Evolutionary conservation across 768 basidiomycete species (phyloP).

Genomic region (Mycena vitilis): DNA sequence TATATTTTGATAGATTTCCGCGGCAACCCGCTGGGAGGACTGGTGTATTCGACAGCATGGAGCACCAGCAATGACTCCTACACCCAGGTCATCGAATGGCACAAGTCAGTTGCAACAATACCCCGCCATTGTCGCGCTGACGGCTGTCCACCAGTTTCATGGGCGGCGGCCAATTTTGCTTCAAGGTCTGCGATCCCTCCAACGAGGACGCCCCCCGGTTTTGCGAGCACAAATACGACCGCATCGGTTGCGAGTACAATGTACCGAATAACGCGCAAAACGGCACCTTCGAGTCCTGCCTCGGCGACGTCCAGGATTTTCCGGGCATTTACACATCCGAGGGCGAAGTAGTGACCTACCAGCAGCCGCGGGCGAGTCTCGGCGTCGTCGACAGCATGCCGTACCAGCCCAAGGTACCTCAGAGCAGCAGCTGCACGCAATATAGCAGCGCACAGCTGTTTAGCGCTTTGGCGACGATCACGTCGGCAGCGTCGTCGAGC

Average conservation of each 20-base stretch:
- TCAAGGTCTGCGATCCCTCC: slow-evolving; percentile 77
- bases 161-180: slow-evolving; percentile 72
- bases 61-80: slow-evolving; percentile 53
- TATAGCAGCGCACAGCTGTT: slow-evolving; percentile 47
- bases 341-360: slow-evolving; percentile 51
- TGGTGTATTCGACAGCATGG: slow-evolving; percentile 72
- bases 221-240: slow-evolving; percentile 82
- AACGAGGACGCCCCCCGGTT: slow-evolving; percentile 59
- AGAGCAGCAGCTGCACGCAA: slow-evolving; percentile 51
- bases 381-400: slow-evolving; percentile 56
- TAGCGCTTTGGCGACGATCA: slow-evolving; percentile 31
- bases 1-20: slow-evolving; percentile 39
- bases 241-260: slow-evolving; percentile 81
- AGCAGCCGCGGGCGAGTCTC: slow-evolving; percentile 56
- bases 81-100: slow-evolving; percentile 76
- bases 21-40: slow-evolving; percentile 84
- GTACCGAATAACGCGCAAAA: slow-evolving; percentile 72
- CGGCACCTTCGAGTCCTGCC: slow-evolving; percentile 72
- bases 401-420: slow-evolving; percentile 54
- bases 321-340: slow-evolving; percentile 63
- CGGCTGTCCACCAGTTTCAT: slow-evolving; percentile 65
- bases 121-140: not conserved
- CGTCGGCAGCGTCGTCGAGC: slow-evolving; percentile 2
- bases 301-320: slow-evolving; percentile 71
- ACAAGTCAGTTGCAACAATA: slow-evolving; percentile 57